A percentile compares a stretch with the other conserved stretches of the same genome.
phyloP scores from a whole-genome alignment of 164 flowering plant genomes.

The Santalum album region DNA sequence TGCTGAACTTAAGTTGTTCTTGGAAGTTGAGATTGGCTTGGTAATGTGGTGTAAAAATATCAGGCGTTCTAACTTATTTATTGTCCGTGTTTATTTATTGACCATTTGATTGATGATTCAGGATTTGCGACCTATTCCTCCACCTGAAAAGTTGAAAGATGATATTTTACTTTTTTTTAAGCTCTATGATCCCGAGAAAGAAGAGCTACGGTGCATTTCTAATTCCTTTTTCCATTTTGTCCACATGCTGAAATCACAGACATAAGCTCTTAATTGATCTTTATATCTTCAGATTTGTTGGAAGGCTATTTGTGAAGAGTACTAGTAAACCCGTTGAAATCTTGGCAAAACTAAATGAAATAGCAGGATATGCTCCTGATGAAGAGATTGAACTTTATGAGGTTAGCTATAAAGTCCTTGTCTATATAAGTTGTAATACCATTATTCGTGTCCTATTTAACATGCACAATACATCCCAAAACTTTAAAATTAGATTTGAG shows the following conservation, averaged over 20 bases:
- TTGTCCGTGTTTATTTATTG: not conserved
- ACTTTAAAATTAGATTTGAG: too few species aligned
- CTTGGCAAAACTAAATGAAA: slow-evolving; percentile 41
- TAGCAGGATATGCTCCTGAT: slow-evolving; percentile 52
- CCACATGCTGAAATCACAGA: not conserved
- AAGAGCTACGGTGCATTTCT: slow-evolving; percentile 50
- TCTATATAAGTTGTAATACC: not conserved
- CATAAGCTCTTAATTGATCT: slow-evolving; percentile 1
- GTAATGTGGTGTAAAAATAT: slow-evolving; percentile 22
- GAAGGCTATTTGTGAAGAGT: slow-evolving; percentile 58
- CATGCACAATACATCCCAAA: too few species aligned
- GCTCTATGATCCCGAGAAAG: slow-evolving; percentile 67
- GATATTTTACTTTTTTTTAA: slow-evolving; percentile 77
- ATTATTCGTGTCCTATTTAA: not conserved
- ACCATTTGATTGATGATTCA: slow-evolving; percentile 15
- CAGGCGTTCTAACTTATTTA: not conserved
- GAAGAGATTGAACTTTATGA: slow-evolving; percentile 68
- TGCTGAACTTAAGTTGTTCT: slow-evolving; percentile 63
- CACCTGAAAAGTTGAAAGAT: slow-evolving; percentile 69
- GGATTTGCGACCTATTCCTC: slow-evolving; percentile 57
- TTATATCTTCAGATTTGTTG: slow-evolving; percentile 39
- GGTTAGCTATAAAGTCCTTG: slow-evolving; percentile 20
- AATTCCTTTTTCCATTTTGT: not conserved
- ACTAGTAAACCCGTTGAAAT: slow-evolving; percentile 50
- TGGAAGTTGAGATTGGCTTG: slow-evolving; percentile 63